Base-by-base conservation (phyloP, 1,284 basidiomycete genomes). In the Meira nashicola region DNA sequence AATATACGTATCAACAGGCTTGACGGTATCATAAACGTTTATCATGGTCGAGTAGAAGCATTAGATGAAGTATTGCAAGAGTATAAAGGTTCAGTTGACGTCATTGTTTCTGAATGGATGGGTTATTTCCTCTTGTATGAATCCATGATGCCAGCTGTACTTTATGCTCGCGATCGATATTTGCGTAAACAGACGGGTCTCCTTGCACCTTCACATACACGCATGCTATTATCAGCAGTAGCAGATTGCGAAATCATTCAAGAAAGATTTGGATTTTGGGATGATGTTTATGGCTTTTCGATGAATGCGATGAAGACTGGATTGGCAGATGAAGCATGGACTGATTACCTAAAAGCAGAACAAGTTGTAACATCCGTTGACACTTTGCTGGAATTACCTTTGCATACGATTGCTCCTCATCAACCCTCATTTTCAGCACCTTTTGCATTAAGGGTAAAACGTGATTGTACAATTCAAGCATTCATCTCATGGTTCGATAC, bases 71-170 rank as follows among this genome's bases (percentile, higher is more conserved):
- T 80, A 0, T 87, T 89, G 2, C 85, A 86, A 23, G 85, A 80
- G 28, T 82, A 87, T 49, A 82, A 85, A 14, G 73, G 70, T 2
- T 83, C 89, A 53, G 92, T 97, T 39, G 93, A 97, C 77, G 84
- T 97, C 54, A 92, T 98, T 76, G 83, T 97, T 53, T 92, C 89
- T 33, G 94, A 98, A 80, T 98, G 94, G 94, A 97, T 97, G 94
- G 73, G 66, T 58, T 78, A 74, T 64, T 77, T 73, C 44, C 65
- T 79, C 23, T 83, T 95, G 21, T 97, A 97, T 79, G 94, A 98
- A 80, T 90, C 89, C 48, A 97, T 97, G 94, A 84, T 97, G 23
- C 93, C 96, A 78, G 95, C 92, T 0, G 94, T 97, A 6, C 81
- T 98, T 10, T 81, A 82, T 58, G 93, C 93, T 0, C 84, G 92